Evolutionary conservation across 495 filamentous ascomycete species (phyloP).

Genomic region (Annulohypoxylon moriforme): DNA sequence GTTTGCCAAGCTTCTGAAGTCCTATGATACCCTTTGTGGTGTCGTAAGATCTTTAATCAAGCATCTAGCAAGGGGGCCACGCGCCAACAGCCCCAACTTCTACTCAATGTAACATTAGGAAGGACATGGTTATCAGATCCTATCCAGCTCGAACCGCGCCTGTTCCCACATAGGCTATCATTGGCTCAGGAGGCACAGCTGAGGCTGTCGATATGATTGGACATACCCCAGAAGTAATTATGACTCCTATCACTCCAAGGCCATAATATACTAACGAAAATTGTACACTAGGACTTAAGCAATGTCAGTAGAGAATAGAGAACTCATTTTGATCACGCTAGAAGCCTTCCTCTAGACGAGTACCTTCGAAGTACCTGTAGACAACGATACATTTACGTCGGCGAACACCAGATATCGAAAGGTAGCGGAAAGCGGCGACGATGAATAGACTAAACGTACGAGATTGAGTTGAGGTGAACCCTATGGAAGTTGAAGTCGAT

Average conservation of each 20-base stretch:
- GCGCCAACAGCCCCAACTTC: neutral
- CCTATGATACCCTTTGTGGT: neutral
- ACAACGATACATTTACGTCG: neutral
- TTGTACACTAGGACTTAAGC: neutral
- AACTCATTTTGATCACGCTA: neutral
- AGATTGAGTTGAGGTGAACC: neutral
- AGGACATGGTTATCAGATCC: neutral
- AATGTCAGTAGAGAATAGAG: neutral
- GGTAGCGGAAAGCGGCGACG: neutral
- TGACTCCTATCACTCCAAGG: neutral
- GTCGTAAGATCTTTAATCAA: slow-evolving; percentile 5
- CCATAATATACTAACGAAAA: neutral
- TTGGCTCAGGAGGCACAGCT: neutral
- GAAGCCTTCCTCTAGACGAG: neutral
- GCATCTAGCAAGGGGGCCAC: slow-evolving; percentile 4
- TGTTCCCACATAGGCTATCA: neutral
- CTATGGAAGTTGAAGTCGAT: neutral
- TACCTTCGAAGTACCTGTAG: slow-evolving; percentile 5
- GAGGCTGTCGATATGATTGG: slow-evolving; percentile 4
- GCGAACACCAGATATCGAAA: neutral
- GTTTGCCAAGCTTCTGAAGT: neutral
- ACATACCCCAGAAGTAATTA: neutral
- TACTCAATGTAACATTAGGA: neutral
- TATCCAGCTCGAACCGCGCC: neutral
- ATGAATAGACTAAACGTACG: neutral